Conservation (phyloP, 2,329 filamentous ascomycete species). For the Cryphonectria carpinicola region DNA sequence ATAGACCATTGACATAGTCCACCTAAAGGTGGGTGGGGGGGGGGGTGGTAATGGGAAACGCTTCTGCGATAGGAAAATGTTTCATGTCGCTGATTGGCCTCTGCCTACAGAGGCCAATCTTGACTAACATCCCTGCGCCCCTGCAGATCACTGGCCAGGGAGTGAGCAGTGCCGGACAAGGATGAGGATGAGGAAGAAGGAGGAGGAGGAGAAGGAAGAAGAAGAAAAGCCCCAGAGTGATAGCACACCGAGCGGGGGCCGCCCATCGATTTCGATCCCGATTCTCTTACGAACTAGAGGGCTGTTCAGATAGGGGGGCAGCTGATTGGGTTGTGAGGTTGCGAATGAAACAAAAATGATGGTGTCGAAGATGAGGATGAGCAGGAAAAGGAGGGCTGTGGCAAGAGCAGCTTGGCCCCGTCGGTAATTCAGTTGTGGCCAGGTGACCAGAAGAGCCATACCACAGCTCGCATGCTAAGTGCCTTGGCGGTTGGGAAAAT, state of each 20-base stretch:
- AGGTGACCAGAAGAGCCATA: neutral
- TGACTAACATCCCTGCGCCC: neutral
- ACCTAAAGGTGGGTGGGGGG: neutral
- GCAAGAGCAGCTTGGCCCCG: neutral
- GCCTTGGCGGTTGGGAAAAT: neutral
- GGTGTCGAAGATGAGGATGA: neutral
- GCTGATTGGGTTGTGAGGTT: too few relatives aligned
- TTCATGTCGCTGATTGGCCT: conserved; percentile 16
- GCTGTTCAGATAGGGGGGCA: neutral
- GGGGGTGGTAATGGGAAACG: neutral
- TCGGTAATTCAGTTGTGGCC: neutral
- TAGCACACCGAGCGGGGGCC: neutral
- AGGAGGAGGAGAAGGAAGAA: neutral
- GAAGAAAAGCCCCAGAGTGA: neutral
- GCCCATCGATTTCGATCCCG: neutral
- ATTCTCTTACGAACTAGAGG: neutral
- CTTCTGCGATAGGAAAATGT: conserved; percentile 12
- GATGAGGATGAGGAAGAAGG: neutral
- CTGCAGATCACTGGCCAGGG: conserved; percentile 2
- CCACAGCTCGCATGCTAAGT: neutral
- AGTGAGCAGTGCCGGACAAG: conserved; percentile 11
- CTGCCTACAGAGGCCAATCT: neutral
- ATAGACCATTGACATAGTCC: neutral
- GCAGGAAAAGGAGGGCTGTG: neutral
- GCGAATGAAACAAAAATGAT: neutral